These are phyloP conservation scores for Gamarada debralockiae DNA, from an alignment of 495 filamentous ascomycete species.

Conservation along the genomic window DNA sequence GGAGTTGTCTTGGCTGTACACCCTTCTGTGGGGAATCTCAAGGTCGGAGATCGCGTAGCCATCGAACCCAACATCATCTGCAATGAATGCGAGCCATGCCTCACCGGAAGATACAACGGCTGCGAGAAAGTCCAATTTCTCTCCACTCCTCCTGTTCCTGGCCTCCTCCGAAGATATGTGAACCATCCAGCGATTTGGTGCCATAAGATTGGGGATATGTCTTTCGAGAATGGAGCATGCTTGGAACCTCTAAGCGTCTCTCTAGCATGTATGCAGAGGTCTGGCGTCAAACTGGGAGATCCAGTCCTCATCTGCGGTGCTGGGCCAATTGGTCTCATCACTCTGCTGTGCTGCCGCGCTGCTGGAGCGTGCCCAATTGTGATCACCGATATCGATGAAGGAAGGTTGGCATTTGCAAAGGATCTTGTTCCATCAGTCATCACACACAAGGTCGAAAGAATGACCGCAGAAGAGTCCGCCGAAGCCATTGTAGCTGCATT, in stretches of 20 bases:
- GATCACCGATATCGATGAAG: slow-evolving; percentile 89
- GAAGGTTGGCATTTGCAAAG: slow-evolving; percentile 78
- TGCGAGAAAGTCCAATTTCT: slow-evolving; percentile 82
- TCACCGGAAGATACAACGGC: slow-evolving; percentile 90
- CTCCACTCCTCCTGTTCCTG: slow-evolving; percentile 82
- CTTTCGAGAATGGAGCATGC: slow-evolving; percentile 82
- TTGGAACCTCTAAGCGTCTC: slow-evolving; percentile 85
- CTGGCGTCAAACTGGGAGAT: slow-evolving; percentile 74
- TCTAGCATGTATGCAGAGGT: slow-evolving; percentile 77
- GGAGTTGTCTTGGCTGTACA: slow-evolving; percentile 79
- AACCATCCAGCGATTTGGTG: slow-evolving; percentile 91
- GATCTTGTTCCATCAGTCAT: slow-evolving; percentile 65
- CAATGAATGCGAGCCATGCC: slow-evolving; percentile 81
- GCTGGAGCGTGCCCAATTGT: slow-evolving; percentile 83
- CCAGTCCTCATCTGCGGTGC: slow-evolving; percentile 83
- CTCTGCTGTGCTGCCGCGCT: slow-evolving; percentile 73
- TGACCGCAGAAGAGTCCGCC: slow-evolving; percentile 65
- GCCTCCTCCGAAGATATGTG: slow-evolving; percentile 87
- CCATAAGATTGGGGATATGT: slow-evolving; percentile 88
- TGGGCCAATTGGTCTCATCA: slow-evolving; percentile 86
- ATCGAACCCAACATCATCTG: slow-evolving; percentile 91
- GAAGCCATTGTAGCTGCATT: slow-evolving; percentile 60
- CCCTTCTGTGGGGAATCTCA: slow-evolving; percentile 68
- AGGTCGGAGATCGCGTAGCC: slow-evolving; percentile 81
- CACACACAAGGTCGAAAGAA: slow-evolving; percentile 72